These are phyloP conservation scores for Geum urbanum DNA, from an alignment of 306 rosid genomes.

Conservation along the genomic window DNA sequence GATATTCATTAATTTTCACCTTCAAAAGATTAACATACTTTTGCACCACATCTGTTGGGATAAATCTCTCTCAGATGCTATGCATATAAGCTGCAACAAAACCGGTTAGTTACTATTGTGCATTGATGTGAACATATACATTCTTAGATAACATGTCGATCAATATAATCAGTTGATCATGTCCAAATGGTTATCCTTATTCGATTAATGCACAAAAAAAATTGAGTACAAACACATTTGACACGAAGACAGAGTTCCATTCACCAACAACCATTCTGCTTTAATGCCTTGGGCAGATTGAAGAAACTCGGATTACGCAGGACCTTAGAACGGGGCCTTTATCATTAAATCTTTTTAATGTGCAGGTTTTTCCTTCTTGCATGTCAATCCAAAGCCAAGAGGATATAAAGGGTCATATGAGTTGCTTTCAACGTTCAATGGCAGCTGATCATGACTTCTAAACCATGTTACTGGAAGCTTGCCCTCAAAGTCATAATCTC, in stretches of 20 bases:
- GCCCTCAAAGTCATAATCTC: slow-evolving; percentile 65
- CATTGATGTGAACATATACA: slow-evolving; percentile 11
- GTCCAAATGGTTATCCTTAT: slow-evolving; percentile 3
- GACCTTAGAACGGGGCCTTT: not conserved
- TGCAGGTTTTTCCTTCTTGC: slow-evolving; percentile 18
- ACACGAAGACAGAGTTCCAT: not conserved
- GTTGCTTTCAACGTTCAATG: slow-evolving; percentile 25
- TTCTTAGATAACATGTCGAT: not conserved
- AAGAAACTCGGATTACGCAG: not conserved
- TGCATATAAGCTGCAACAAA: too few relatives aligned
- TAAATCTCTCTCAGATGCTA: too few relatives aligned
- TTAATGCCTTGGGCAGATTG: not conserved
- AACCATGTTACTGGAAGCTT: slow-evolving; percentile 80
- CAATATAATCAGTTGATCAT: not conserved
- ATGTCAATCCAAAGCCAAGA: slow-evolving; percentile 56
- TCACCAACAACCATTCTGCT: not conserved
- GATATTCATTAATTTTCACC: too few relatives aligned
- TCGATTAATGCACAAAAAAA: not conserved
- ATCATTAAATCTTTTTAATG: not conserved
- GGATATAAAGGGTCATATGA: slow-evolving; percentile 65
- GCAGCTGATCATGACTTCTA: slow-evolving; percentile 45
- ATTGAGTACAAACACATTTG: slow-evolving; percentile 1
- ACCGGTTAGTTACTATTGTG: too few relatives aligned
- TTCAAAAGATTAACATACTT: too few relatives aligned
- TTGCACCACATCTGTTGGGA: too few relatives aligned